Evolutionary conservation across 1,284 basidiomycete species (phyloP), one percentile per base, ranked within the genome.

Genomic region (Heterobasidion parviporum): DNA sequence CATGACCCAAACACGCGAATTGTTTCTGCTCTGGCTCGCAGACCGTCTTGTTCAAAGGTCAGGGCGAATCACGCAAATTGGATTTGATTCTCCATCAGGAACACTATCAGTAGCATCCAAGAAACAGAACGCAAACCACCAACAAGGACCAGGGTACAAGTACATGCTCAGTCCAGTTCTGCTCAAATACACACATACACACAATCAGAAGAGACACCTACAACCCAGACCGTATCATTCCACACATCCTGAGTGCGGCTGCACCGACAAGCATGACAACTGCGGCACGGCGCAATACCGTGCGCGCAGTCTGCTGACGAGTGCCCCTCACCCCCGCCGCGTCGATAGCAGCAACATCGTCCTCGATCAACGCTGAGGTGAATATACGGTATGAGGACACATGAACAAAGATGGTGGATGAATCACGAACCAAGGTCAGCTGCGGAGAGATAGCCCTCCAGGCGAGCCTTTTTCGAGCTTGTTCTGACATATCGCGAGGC

Each of bases 371-470:
- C 14, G 68, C 69, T 65, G 60, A 16, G 46, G 26, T 10, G 34
- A 49, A 34, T 7, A 18, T 12, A n/a, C 50, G 20, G 20, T 66
- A 46, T 8, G 47, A 38, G 20, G 56, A 47, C 33, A 41, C 14
- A 16, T 35, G 36, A 9, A 35, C 20, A 15, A 32, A 49, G 12
- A 4, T 20, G 56, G 38, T 16, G 47, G 50, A n/a, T 32, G 43
- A n/a, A 50, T 15, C 4, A 68, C 74, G 52, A 55, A 79, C 78
- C 64, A 38, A 80, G 64, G 56, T 77, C 72, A 0, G 68, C 80
- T 1, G 80, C 78, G 2, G 65, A 72, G 43, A 85, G 72, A 64
- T 85, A 86, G 12, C 79, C 75, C 57, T 81, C 70, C 38, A 85
- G 69, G 3, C 79, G 74, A 36, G 74, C 75, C 60, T 75, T 75